Conservation (phyloP, 2,329 filamentous ascomycete species). For the Leptographium procerum region DNA sequence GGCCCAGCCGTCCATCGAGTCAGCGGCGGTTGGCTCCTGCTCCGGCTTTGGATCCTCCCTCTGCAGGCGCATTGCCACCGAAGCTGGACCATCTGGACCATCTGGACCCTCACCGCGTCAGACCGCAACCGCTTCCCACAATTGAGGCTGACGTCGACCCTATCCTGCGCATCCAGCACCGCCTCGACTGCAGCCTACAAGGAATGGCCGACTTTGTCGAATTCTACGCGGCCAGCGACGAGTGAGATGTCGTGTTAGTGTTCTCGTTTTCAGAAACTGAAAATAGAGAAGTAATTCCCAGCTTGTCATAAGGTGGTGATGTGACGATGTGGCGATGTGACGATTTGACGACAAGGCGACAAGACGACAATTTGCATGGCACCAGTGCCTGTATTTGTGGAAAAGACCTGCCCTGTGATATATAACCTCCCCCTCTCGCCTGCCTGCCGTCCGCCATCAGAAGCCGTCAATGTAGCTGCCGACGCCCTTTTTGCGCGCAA, state of each 20-base stretch:
- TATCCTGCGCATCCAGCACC: constrained; percentile 5
- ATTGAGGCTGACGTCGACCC: background rate
- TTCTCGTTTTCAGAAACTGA: too few species aligned
- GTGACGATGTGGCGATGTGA: too few species aligned
- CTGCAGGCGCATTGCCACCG: background rate
- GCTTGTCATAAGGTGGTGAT: constrained; percentile 38
- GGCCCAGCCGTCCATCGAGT: background rate
- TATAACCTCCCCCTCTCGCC: too few species aligned
- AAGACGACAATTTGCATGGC: too few species aligned
- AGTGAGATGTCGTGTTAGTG: too few species aligned
- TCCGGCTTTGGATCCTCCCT: background rate
- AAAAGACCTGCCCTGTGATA: too few species aligned
- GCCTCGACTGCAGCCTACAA: constrained; percentile 9
- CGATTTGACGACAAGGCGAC: too few species aligned
- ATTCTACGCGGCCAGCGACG: background rate
- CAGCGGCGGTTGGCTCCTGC: background rate
- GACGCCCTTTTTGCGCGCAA: constrained; percentile 43
- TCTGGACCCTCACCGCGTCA: background rate
- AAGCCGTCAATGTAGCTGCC: constrained; percentile 44
- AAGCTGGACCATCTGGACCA: too few species aligned
- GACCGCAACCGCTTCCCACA: background rate
- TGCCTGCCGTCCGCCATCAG: too few species aligned
- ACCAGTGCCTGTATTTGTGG: too few species aligned
- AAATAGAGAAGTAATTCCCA: background rate
- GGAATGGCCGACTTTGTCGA: constrained; percentile 2